A percentile compares a stretch with the other conserved stretches of the same genome.
phyloP scores from a whole-genome alignment of 78 protist species.

The Ministeria vibrans region DNA sequence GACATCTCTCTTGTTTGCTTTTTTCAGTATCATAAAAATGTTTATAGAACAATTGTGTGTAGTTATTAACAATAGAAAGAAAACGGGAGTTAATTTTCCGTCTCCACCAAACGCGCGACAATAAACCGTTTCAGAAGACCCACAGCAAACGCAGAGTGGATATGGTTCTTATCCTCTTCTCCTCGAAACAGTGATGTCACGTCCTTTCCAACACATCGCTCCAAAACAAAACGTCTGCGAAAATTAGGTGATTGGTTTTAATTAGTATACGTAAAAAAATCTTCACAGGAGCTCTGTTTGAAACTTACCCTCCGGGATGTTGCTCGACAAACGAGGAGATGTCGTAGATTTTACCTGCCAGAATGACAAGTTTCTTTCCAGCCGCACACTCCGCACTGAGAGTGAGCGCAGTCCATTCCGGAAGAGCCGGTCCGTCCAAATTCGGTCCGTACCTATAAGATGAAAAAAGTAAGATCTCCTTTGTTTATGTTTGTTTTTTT shows the following conservation, averaged over 20 bases:
- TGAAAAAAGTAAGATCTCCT: not conserved
- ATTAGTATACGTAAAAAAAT: too few relatives aligned
- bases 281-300: not conserved
- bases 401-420: not conserved
- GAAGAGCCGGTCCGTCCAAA: not conserved
- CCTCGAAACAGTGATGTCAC: not conserved
- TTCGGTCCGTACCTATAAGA: not conserved
- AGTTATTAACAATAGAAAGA: too few relatives aligned
- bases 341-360: constrained; percentile 3
- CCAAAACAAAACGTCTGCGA: too few relatives aligned
- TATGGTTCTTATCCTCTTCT: not conserved
- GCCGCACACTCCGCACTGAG: not conserved
- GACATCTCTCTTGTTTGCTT: too few relatives aligned
- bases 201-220: constrained; percentile 14
- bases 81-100: too few relatives aligned
- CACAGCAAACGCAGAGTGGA: not conserved
- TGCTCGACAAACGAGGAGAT: not conserved
- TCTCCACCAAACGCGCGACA: too few relatives aligned
- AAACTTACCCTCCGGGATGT: constrained; percentile 45
- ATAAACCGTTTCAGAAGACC: not conserved
- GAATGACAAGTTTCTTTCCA: not conserved
- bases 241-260: too few relatives aligned
- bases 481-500: too few relatives aligned
- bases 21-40: too few relatives aligned
- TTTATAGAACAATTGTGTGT: too few relatives aligned